Evolutionary conservation across 1,139 yeast species (phyloP).

Genomic region (Nadsonia commutata): DNA sequence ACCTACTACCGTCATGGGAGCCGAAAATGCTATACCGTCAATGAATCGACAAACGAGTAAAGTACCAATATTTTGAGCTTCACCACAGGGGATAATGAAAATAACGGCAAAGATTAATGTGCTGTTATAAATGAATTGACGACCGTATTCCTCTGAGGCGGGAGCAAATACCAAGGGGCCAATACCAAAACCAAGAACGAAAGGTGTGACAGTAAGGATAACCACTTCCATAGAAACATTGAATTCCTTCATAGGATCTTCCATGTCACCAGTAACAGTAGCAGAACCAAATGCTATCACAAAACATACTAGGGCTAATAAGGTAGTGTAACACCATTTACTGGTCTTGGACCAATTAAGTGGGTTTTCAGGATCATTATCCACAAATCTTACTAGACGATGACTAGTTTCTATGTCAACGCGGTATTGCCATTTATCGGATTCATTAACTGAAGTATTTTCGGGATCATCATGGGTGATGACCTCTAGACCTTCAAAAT

Average conservation of each 20-base stretch:
- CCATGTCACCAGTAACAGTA: slow-evolving; percentile 65
- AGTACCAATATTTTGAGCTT: slow-evolving; percentile 58
- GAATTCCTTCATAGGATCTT: slow-evolving; percentile 45
- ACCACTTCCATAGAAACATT: slow-evolving; percentile 69
- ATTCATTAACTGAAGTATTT: slow-evolving; percentile 28
- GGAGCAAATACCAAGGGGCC: slow-evolving; percentile 70
- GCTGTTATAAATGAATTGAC: slow-evolving; percentile 40
- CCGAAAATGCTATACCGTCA: slow-evolving; percentile 58
- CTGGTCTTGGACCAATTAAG: slow-evolving; percentile 32
- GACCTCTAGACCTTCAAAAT: not conserved
- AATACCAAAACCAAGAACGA: slow-evolving; percentile 74
- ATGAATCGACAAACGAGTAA: slow-evolving; percentile 47
- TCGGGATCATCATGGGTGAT: slow-evolving; percentile 7
- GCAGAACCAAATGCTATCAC: slow-evolving; percentile 87
- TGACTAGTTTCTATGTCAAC: slow-evolving; percentile 39
- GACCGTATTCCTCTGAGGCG: slow-evolving; percentile 56
- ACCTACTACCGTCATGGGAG: slow-evolving; percentile 70
- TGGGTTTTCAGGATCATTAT: slow-evolving; percentile 44
- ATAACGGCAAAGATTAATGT: slow-evolving; percentile 47
- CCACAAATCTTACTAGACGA: slow-evolving; percentile 44
- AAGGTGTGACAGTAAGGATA: slow-evolving; percentile 61
- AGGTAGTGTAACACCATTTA: slow-evolving; percentile 42
- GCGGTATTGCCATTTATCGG: slow-evolving; percentile 47
- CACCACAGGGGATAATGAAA: slow-evolving; percentile 60
- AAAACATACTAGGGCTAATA: slow-evolving; percentile 36